Conservation (phyloP, 108 stramenopile genomes). For the Thalassiosira profunda region DNA sequence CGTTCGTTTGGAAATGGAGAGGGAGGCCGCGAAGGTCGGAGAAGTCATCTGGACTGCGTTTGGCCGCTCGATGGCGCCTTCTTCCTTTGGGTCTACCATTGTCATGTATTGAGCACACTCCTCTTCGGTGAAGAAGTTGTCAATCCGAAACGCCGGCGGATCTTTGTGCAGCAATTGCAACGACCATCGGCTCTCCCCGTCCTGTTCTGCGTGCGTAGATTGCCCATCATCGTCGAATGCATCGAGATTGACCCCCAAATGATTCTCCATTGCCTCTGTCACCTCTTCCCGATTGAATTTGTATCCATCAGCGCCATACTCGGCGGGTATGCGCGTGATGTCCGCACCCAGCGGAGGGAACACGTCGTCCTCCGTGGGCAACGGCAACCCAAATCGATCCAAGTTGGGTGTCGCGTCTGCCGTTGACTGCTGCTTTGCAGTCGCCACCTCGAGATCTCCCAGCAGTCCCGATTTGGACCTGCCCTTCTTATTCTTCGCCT, state of each 20-base stretch:
- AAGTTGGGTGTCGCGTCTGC: conserved; percentile 44
- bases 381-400: conserved; percentile 85
- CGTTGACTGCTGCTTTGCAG: not conserved
- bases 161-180: conserved; percentile 69
- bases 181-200: conserved; percentile 36
- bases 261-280: conserved; percentile 39
- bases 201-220: conserved; percentile 26
- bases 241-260: conserved; percentile 53
- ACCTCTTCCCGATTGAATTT: conserved; percentile 46
- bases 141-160: conserved; percentile 75
- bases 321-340: conserved; percentile 39
- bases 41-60: conserved; percentile 52
- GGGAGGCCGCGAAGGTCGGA: conserved; percentile 60
- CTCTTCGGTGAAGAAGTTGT: conserved; percentile 67
- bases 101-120: conserved; percentile 59
- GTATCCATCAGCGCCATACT: conserved; percentile 8
- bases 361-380: conserved; percentile 71
- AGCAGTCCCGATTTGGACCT: not conserved
- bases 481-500: not conserved
- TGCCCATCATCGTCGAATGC: conserved; percentile 65
- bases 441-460: not conserved
- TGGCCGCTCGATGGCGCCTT: not conserved
- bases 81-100: conserved; percentile 13
- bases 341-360: conserved; percentile 73
- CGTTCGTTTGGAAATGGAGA: conserved; percentile 67